A percentile compares a stretch with the other conserved stretches of the same genome.
These are phyloP conservation scores for Dactylella cylindrospora DNA, from an alignment of 2,329 filamentous ascomycete species.

Conservation along the genomic window DNA sequence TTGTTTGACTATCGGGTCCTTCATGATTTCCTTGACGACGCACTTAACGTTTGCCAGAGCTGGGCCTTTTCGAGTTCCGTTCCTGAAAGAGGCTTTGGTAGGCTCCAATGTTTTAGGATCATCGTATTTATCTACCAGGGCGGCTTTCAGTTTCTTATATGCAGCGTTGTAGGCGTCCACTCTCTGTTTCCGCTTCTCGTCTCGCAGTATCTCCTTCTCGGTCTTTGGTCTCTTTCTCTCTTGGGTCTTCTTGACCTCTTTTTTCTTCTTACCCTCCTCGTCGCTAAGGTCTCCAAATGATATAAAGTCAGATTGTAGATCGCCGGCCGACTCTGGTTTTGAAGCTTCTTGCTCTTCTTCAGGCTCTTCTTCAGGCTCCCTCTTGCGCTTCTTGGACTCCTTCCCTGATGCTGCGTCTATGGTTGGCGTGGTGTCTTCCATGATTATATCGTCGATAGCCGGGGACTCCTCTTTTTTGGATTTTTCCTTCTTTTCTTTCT, in stretches of 20 bases:
- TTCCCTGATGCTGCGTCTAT: slow-evolving; percentile 10
- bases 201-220: slow-evolving; percentile 30
- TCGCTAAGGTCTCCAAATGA: slow-evolving; percentile 25
- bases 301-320: slow-evolving; percentile 29
- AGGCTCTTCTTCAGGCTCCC: slow-evolving; percentile 18
- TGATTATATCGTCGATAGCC: slow-evolving; percentile 14
- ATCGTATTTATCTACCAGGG: slow-evolving; percentile 13
- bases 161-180: slow-evolving; percentile 23
- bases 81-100: slow-evolving; percentile 10
- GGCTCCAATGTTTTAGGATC: slow-evolving; percentile 6
- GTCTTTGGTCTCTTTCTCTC: slow-evolving; percentile 34
- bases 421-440: slow-evolving; percentile 28
- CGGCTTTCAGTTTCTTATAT: slow-evolving; percentile 28
- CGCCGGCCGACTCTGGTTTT: neutral
- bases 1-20: slow-evolving; percentile 12
- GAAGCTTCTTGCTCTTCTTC: slow-evolving; percentile 4
- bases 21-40: slow-evolving; percentile 27
- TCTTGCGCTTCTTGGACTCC: slow-evolving; percentile 33
- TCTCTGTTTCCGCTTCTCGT: slow-evolving; percentile 9
- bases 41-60: slow-evolving; percentile 18
- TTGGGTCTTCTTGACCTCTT: slow-evolving; percentile 15
- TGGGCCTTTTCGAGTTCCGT: slow-evolving; percentile 4
- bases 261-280: slow-evolving; percentile 8
- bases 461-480: neutral
- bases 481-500: slow-evolving; percentile 6